Percentiles rank a stretch among this genome's conserved stretches.
Conservation (phyloP, 2,329 filamentous ascomycete species). For the Waltergamsia citrina region DNA sequence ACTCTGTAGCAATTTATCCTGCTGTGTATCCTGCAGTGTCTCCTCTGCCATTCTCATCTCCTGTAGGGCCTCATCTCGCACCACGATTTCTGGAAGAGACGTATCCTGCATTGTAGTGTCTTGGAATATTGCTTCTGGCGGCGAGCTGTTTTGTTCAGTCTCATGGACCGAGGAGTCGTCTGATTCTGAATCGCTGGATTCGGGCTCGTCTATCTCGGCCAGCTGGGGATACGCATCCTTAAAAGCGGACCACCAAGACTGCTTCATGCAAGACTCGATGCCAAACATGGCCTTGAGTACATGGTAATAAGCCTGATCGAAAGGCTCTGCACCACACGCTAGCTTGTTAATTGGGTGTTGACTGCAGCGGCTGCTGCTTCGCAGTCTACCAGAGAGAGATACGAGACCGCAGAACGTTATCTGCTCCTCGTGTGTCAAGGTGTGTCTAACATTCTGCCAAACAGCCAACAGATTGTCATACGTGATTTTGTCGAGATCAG, state of each 20-base stretch:
- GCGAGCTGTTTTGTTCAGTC: too few species aligned
- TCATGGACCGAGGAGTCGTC: too few species aligned
- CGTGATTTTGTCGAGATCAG: background rate
- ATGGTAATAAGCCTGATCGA: background rate
- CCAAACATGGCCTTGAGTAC: slow-evolving; percentile 1
- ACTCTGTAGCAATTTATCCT: too few species aligned
- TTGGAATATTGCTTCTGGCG: too few species aligned
- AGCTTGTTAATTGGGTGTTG: background rate
- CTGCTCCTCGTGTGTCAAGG: background rate
- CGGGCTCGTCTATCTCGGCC: background rate
- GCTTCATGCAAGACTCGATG: background rate
- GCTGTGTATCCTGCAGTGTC: too few species aligned
- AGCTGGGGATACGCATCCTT: background rate
- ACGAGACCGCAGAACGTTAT: slow-evolving; percentile 1
- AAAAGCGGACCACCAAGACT: background rate
- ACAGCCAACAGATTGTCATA: background rate
- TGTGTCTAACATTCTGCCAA: background rate
- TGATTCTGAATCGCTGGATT: too few species aligned
- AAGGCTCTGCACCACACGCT: background rate
- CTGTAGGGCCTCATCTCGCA: too few species aligned
- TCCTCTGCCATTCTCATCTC: too few species aligned
- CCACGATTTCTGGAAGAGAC: too few species aligned
- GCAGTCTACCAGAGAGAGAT: background rate
- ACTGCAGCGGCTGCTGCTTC: background rate
- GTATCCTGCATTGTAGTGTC: too few species aligned